phyloP scores from a whole-genome alignment of 192 early-diverging fungal species.

The Rhizophagus sp. region DNA sequence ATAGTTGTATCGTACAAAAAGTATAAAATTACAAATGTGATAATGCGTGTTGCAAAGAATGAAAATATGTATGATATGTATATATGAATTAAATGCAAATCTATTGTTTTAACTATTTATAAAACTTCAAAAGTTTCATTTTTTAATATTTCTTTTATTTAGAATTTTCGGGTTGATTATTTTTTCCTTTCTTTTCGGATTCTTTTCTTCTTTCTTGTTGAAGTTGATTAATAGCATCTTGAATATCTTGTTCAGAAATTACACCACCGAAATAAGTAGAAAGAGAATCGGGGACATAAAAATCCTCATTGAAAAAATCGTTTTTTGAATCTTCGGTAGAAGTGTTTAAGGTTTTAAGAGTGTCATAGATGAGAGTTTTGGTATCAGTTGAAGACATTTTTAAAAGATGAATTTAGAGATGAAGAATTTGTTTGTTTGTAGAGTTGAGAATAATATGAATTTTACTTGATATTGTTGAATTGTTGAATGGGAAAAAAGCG shows the following conservation, averaged over 20 bases:
- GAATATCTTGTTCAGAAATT: not conserved
- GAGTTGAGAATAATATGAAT: not conserved
- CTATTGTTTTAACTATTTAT: too few relatives aligned
- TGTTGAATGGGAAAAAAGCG: not conserved
- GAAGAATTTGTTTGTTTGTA: not conserved
- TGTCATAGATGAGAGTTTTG: not conserved
- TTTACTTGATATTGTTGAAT: not conserved
- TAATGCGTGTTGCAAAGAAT: too few relatives aligned
- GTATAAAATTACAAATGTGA: too few relatives aligned
- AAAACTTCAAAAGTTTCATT: too few relatives aligned
- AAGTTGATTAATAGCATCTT: not conserved
- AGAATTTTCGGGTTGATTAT: not conserved
- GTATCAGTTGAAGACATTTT: not conserved
- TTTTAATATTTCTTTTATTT: too few relatives aligned
- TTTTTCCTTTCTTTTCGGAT: too few relatives aligned
- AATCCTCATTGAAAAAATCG: not conserved
- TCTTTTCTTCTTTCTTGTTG: not conserved
- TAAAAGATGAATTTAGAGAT: not conserved
- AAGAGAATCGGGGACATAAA: not conserved
- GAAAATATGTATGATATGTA: too few relatives aligned
- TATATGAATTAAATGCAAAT: too few relatives aligned
- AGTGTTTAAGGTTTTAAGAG: not conserved
- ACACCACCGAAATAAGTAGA: not conserved
- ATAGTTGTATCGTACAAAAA: too few relatives aligned
- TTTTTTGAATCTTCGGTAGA: not conserved